phyloP scores from a whole-genome alignment of 345 rosid genomes.

The Pistacia integerrima region DNA sequence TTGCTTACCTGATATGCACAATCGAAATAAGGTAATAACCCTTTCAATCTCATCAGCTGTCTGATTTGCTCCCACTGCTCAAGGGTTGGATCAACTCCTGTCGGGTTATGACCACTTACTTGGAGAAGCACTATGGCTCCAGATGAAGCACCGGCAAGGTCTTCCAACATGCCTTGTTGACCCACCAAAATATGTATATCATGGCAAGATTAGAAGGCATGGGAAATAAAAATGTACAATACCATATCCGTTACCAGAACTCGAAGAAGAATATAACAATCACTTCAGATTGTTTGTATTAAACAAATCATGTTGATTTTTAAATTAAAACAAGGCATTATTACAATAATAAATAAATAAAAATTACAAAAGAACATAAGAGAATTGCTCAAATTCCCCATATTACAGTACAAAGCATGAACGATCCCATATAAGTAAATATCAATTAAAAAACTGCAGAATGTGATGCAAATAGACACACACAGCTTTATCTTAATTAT shows the following conservation, averaged over 20 bases:
- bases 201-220: background rate
- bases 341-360: background rate
- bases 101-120: conserved; percentile 55
- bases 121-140: conserved; percentile 59
- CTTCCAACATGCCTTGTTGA: conserved; percentile 47
- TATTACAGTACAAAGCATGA: background rate
- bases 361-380: background rate
- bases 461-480: background rate
- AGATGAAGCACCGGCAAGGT: conserved; percentile 44
- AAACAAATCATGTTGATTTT: background rate
- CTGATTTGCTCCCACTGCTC: conserved; percentile 60
- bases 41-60: conserved; percentile 42
- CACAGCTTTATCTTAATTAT: background rate
- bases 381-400: background rate
- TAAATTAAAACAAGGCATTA: background rate
- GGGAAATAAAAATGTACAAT: background rate
- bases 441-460: background rate
- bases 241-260: conserved; percentile 3
- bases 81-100: conserved; percentile 52
- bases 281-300: background rate
- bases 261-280: background rate
- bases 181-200: background rate
- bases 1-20: conserved; percentile 53
- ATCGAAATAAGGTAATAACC: conserved; percentile 51
- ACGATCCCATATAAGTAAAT: background rate